These are phyloP conservation scores for Gracilaria gracilis DNA, from an alignment of 23 red algal species.

Conservation along the genomic window DNA sequence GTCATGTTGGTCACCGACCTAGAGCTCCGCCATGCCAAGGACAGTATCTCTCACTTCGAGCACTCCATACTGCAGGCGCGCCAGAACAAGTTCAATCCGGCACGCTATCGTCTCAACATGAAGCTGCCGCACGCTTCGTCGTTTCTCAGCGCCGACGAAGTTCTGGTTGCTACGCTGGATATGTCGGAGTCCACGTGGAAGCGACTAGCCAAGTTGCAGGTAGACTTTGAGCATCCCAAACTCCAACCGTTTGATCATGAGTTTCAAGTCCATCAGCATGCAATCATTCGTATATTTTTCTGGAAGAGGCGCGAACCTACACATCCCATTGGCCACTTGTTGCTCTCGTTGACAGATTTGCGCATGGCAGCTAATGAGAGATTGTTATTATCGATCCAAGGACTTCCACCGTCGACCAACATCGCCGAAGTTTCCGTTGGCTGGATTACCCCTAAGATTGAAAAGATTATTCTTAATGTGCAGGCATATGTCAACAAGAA, in stretches of 20 bases:
- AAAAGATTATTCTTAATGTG: slow-evolving; percentile 11
- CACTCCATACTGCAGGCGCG: not conserved
- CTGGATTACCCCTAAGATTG: slow-evolving; percentile 23
- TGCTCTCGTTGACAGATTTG: not conserved
- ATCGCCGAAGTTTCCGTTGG: slow-evolving; percentile 5
- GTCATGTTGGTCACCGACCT: slow-evolving; percentile 13
- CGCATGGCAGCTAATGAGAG: slow-evolving; percentile 1
- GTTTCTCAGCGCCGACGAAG: not conserved
- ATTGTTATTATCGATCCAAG: not conserved
- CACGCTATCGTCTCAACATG: slow-evolving; percentile 4
- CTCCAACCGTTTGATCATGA: slow-evolving; percentile 27
- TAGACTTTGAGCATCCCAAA: not conserved
- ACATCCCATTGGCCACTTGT: not conserved
- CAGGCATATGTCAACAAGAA: slow-evolving; percentile 30
- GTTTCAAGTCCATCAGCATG: not conserved
- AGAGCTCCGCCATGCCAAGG: slow-evolving; percentile 7
- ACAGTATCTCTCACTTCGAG: not conserved
- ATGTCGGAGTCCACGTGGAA: not conserved
- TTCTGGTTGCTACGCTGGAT: slow-evolving; percentile 3
- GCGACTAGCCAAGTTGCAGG: not conserved
- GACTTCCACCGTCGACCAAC: not conserved
- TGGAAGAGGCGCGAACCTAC: not conserved
- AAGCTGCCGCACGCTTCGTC: slow-evolving; percentile 15
- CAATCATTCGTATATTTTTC: slow-evolving; percentile 8
- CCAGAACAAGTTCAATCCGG: not conserved